These are phyloP conservation scores for Lavandula angustifolia DNA, from an alignment of 257 asterid species.

Conservation along the genomic window DNA sequence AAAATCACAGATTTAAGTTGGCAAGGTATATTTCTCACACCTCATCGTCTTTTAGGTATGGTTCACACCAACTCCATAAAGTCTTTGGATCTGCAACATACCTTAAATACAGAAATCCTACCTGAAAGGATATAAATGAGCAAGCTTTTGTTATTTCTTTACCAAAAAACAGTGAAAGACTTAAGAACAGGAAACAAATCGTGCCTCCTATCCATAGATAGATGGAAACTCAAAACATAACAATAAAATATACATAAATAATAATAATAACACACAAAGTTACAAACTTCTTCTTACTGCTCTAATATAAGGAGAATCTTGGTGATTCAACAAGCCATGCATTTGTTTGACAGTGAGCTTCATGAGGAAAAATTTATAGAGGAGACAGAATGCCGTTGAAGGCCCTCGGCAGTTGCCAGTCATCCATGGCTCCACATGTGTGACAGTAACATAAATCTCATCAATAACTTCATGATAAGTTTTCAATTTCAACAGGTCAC, in stretches of 20 bases:
- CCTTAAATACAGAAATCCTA: constrained; percentile 84
- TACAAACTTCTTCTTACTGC: constrained; percentile 66
- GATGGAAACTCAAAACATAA: not conserved
- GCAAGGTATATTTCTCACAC: constrained; percentile 53
- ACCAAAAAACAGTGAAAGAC: constrained; percentile 3
- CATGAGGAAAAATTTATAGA: constrained; percentile 60
- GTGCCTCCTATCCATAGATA: not conserved
- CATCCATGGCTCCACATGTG: constrained; percentile 99
- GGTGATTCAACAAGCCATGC: constrained; percentile 89
- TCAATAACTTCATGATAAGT: constrained; percentile 96
- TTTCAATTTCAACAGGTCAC: constrained; percentile 82
- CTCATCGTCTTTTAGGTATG: constrained; percentile 87
- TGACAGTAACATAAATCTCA: constrained; percentile 89
- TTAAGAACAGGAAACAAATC: not conserved
- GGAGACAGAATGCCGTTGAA: constrained; percentile 95
- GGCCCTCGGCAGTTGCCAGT: constrained; percentile 99
- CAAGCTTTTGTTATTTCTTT: constrained; percentile 9
- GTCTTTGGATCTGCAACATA: constrained; percentile 89
- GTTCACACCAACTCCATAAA: constrained; percentile 89
- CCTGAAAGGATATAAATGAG: constrained; percentile 38
- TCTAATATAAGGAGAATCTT: constrained; percentile 95
- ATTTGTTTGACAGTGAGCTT: constrained; percentile 88
- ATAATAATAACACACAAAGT: not conserved
- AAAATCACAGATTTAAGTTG: not conserved
- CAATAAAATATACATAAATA: not conserved